Evolutionary conservation across 1,284 basidiomycete genomes (phyloP).

Genomic region (Trametes pubescens): DNA sequence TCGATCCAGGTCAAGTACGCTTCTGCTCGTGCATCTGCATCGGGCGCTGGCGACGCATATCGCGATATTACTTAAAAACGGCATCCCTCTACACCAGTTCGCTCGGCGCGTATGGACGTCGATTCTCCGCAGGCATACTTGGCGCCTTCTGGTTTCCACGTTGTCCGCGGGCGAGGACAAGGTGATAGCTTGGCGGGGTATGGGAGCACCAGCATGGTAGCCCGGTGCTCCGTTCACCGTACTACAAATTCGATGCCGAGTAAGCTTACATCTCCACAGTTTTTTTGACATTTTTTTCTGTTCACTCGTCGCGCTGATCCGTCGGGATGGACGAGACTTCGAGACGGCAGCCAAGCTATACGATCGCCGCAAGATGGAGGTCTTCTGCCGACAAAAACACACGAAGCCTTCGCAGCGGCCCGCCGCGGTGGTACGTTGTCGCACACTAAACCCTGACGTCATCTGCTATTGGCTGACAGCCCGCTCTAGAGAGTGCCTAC

Average conservation of each 20-base stretch:
- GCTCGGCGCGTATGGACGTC: neutral
- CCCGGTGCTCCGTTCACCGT: neutral
- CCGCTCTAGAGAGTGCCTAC: slow-evolving; percentile 11
- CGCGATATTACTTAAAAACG: neutral
- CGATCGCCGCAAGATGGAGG: neutral
- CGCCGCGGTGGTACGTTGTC: slow-evolving; percentile 5
- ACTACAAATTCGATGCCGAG: slow-evolving; percentile 8
- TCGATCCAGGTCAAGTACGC: slow-evolving; percentile 13
- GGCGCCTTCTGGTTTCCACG: slow-evolving; percentile 3
- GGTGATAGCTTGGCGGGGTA: neutral
- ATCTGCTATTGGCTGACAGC: slow-evolving; percentile 24
- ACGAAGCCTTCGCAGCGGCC: neutral
- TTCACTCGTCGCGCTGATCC: neutral
- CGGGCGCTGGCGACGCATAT: slow-evolving; percentile 1
- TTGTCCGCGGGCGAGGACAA: neutral
- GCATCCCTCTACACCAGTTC: neutral
- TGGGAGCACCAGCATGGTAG: neutral
- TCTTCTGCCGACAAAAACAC: slow-evolving; percentile 16
- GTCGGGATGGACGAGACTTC: neutral
- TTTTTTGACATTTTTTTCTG: neutral
- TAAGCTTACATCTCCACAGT: neutral
- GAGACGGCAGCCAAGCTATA: neutral
- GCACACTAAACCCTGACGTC: slow-evolving; percentile 25
- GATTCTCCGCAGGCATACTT: neutral
- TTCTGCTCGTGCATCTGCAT: slow-evolving; percentile 6